Base-by-base conservation (phyloP, 2,329 filamentous ascomycete genomes). In the Neofusicoccum ribis region DNA sequence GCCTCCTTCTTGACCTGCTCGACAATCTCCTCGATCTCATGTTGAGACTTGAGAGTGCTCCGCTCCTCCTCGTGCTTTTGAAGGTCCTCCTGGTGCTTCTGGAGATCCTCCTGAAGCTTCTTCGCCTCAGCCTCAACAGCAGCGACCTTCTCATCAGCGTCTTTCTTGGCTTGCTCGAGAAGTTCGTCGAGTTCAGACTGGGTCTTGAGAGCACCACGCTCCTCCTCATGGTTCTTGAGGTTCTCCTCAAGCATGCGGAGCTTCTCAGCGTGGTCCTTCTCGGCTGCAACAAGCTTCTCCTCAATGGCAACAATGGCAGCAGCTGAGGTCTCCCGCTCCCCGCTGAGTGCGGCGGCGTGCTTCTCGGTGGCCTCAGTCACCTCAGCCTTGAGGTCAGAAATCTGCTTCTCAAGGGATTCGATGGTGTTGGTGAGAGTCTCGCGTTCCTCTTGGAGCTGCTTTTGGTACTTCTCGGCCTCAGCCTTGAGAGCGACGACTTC, bases 391-490 rank as follows among this genome's bases (percentile, higher is more conserved):
- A 64, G 49, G 50, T 64, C 52, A 1, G 51, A 58, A 15, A 64
- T 46, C 15, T 64, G 51, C 43, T 64, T 59, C 52, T 64, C 51
- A 9, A 64, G 37, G 7, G 52, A 47, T 36, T 64, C 63, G 6
- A 64, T 64, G 15, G 51, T 59, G 27, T 2, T 31, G 20, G 51
- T 49, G 23, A 59, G 41, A 39, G 52, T 36, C 23, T 58, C 63
- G 15, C 63, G 63, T 41, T 64, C 63, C 17, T 64, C 63, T 7
- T 58, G 43, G 6, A 64, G 63, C 52, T 64, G 63, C 52, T 64
- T 64, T 52, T 59, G 34, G 43, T 58, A 64, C 63, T 64, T 58
- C 52, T 64, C 63, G 11, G 44, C 15, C 34, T 64, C 63, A 5
- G 52, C 34, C 17, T 49, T 64, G 20, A 64, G 63, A 20, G 34